Percentiles rank a stretch among this genome's conserved stretches.
phyloP scores from a whole-genome alignment of 2,329 filamentous ascomycete genomes.

The Colletotrichum gigasporum region DNA sequence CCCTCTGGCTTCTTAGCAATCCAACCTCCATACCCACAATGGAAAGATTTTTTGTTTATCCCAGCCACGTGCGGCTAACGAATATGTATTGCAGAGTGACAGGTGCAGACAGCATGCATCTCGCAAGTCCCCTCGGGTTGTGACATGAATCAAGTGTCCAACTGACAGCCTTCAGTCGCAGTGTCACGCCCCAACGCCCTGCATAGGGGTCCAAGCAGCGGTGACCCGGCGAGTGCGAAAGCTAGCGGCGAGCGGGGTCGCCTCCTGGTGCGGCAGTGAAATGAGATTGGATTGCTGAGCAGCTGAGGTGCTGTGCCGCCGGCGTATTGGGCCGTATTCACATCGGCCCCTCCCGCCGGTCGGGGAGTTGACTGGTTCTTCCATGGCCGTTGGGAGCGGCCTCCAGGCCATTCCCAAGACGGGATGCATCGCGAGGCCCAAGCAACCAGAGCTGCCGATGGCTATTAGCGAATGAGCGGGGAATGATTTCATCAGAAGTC shows the following conservation, averaged over 20 bases:
- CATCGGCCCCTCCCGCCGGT: background rate
- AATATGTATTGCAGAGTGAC: constrained; percentile 7
- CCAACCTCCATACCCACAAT: constrained; percentile 2
- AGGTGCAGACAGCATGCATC: background rate
- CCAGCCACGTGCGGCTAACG: constrained; percentile 4
- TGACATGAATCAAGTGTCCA: background rate
- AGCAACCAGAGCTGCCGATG: background rate
- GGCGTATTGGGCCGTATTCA: background rate
- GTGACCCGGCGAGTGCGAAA: constrained; percentile 1
- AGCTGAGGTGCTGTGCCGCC: background rate
- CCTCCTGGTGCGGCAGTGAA: background rate
- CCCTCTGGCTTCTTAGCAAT: constrained; percentile 11
- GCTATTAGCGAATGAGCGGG: background rate
- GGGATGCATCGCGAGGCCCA: background rate
- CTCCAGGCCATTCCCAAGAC: constrained; percentile 5
- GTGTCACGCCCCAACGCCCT: constrained; percentile 6
- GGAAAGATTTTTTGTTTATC: background rate
- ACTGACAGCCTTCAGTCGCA: background rate
- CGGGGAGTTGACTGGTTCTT: background rate
- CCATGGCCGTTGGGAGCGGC: background rate
- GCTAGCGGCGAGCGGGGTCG: constrained; percentile 16
- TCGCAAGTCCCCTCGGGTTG: background rate
- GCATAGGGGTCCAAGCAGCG: constrained; percentile 11
- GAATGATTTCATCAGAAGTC: background rate
- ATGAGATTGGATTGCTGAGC: too few species aligned